These are phyloP conservation scores for Amyloporia xantha DNA, from an alignment of 768 basidiomycete species.

Conservation along the genomic window DNA sequence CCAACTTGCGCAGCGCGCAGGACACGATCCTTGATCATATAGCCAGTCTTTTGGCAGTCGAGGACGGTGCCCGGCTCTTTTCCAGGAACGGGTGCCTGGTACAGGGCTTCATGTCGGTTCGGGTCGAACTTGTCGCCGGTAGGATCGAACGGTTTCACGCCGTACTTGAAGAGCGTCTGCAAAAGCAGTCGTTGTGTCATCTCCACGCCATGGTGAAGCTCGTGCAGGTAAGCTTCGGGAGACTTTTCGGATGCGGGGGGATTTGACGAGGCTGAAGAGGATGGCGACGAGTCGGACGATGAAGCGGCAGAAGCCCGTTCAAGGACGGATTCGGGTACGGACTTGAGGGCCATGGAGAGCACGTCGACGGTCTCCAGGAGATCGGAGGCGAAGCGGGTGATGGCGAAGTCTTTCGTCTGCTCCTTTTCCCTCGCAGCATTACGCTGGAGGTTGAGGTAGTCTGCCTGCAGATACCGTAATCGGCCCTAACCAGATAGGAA, in stretches of 20 bases:
- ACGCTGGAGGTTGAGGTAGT: constrained; percentile 92
- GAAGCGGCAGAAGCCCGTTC: constrained; percentile 17
- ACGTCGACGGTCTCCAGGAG: constrained; percentile 89
- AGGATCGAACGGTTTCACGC: constrained; percentile 88
- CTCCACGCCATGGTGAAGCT: constrained; percentile 81
- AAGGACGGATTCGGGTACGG: constrained; percentile 53
- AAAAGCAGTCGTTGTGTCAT: constrained; percentile 88
- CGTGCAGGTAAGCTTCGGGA: constrained; percentile 51
- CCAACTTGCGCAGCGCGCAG: constrained; percentile 96
- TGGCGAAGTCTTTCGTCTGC: constrained; percentile 90
- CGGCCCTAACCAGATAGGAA: constrained; percentile 54
- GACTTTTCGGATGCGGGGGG: constrained; percentile 37
- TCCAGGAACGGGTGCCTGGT: constrained; percentile 86
- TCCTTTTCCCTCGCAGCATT: constrained; percentile 88
- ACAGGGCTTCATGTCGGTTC: constrained; percentile 91
- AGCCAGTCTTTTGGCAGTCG: constrained; percentile 86
- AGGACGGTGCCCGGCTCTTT: constrained; percentile 87
- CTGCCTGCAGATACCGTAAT: constrained; percentile 87
- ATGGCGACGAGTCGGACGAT: constrained; percentile 25
- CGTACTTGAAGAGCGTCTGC: constrained; percentile 86
- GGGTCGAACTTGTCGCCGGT: constrained; percentile 93
- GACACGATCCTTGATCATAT: constrained; percentile 90
- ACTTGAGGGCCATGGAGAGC: constrained; percentile 75
- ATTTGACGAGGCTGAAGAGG: constrained; percentile 12
- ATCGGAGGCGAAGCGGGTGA: constrained; percentile 85